phyloP scores from a whole-genome alignment of 2,329 filamentous ascomycete species.

The Pseudogymnoascus sp. region DNA sequence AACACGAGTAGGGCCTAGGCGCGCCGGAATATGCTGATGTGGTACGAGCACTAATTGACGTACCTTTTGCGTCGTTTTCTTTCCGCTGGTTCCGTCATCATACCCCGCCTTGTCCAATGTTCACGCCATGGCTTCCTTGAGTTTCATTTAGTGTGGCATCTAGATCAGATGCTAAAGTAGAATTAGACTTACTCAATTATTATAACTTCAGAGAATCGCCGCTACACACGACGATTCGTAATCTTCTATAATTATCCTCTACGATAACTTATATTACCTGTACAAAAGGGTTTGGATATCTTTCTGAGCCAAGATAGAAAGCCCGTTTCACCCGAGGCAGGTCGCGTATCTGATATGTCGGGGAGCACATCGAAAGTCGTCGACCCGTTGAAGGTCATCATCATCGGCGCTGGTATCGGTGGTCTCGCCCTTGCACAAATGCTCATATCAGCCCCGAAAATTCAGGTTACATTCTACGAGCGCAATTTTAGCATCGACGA shows the following conservation, averaged over 20 bases:
- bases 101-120: background rate
- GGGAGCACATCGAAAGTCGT: background rate
- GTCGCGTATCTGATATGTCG: background rate
- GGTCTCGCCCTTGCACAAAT: slow-evolving; percentile 24
- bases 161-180: too few species aligned
- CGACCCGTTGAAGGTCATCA: background rate
- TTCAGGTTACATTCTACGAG: slow-evolving; percentile 23
- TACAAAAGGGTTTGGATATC: background rate
- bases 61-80: background rate
- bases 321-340: background rate
- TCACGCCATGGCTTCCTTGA: background rate
- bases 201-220: too few species aligned
- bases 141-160: background rate
- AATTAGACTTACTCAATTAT: too few species aligned
- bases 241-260: too few species aligned
- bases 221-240: too few species aligned
- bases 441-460: slow-evolving; percentile 16
- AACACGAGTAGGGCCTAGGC: background rate
- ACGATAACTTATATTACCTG: background rate
- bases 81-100: background rate
- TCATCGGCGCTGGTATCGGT: slow-evolving; percentile 24
- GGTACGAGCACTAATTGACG: background rate
- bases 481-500: slow-evolving; percentile 16
- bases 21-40: background rate
- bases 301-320: background rate